Base-by-base conservation (phyloP, 2,329 filamentous ascomycete species). In the Nothomitra cinnamomea region DNA sequence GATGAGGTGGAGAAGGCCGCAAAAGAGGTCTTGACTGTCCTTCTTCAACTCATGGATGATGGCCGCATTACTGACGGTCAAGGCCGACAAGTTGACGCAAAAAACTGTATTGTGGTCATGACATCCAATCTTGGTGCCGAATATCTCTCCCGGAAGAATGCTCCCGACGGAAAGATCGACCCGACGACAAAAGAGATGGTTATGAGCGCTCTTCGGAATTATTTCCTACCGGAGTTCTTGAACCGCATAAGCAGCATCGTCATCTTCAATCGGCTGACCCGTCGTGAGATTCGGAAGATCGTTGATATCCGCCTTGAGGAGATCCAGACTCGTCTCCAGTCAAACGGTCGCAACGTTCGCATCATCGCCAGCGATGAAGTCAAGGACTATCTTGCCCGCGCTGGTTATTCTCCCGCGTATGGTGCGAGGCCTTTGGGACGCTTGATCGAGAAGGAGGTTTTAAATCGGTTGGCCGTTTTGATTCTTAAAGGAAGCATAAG, bases 1-100 rank as follows among this genome's bases (percentile, higher is more conserved):
- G 92, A 98, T 61, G 92, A 98, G 69, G 87, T 96, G 15, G 92
- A 98, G 70, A 98, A 98, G 74, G 90, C 92, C 1, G 92, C 92
- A 57, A 98, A 98, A 72, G 92, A 98, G 70, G 80, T 98, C 1
- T 74, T 98, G 43, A 98, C 92, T 0, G 92, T 98, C 15, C 80
- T 98, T 38, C 79, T 98, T n/a, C 92, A 98, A 69, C 87, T 98
- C 63, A 96, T 98, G 88, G 92, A 98, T 63, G 92, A 98, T 64
- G 92, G 92, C 28, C 88, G 92, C 62, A 96, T 98, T 68, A 98
- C 92, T 13, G 92, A 98, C 64, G 92, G 92, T 49, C 94, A 96
- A 78, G 92, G 92, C 65, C 82, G 92, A 66, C 76, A 95, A 51
- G 82, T 98, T 54, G 92, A 98, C 62, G 92, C 90, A 56, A 87